Conservation (phyloP, 2,329 filamentous ascomycete genomes). For the Epichloe sp. region DNA sequence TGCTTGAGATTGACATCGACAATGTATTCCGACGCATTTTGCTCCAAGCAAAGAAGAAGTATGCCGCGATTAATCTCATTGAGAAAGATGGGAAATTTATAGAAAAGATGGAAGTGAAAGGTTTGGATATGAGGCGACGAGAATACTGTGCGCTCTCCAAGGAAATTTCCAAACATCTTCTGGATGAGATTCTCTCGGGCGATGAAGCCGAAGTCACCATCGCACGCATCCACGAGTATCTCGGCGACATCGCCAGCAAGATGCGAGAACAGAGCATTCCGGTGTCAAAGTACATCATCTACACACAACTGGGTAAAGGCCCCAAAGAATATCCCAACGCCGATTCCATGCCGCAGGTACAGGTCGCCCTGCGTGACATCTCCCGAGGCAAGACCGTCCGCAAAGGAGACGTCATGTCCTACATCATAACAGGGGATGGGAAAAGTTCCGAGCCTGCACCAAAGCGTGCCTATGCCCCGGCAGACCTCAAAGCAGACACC, state of each 20-base stretch:
- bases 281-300: slow-evolving; percentile 86
- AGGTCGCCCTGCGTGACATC: slow-evolving; percentile 82
- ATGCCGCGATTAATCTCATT: slow-evolving; percentile 88
- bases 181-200: slow-evolving; percentile 91
- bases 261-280: slow-evolving; percentile 74
- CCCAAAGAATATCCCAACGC: slow-evolving; percentile 90
- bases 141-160: slow-evolving; percentile 95
- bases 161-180: slow-evolving; percentile 76
- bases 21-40: slow-evolving; percentile 90
- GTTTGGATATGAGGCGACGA: slow-evolving; percentile 92
- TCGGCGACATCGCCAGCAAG: slow-evolving; percentile 68
- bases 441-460: slow-evolving; percentile 56
- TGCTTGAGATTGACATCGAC: slow-evolving; percentile 96
- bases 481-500: slow-evolving; percentile 67
- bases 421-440: slow-evolving; percentile 74
- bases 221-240: slow-evolving; percentile 82
- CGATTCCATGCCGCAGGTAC: slow-evolving; percentile 91
- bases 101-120: slow-evolving; percentile 95
- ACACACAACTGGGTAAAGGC: slow-evolving; percentile 89
- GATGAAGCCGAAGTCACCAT: slow-evolving; percentile 83
- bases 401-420: slow-evolving; percentile 91
- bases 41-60: slow-evolving; percentile 98
- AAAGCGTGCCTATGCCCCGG: slow-evolving; percentile 77
- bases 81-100: slow-evolving; percentile 80
- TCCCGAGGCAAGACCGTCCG: slow-evolving; percentile 77